Conservation (phyloP, 768 basidiomycete genomes). For the Cyathus striatus region DNA sequence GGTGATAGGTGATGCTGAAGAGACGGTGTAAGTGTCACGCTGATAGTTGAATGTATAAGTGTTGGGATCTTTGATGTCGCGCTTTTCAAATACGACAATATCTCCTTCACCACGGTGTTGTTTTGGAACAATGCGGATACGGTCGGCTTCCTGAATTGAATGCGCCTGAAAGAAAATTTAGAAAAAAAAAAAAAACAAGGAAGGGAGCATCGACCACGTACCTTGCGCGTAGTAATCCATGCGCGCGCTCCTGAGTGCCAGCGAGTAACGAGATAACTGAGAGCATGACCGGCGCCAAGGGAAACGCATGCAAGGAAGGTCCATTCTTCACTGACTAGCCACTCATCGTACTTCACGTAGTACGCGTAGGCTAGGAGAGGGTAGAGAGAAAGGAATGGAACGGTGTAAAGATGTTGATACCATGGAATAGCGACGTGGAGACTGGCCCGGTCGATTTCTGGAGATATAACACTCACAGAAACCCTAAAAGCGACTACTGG, state of each 20-base stretch:
- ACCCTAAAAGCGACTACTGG: slow-evolving; percentile 27
- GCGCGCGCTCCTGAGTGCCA: slow-evolving; percentile 84
- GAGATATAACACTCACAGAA: slow-evolving; percentile 50
- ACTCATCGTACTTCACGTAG: slow-evolving; percentile 84
- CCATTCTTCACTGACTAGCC: slow-evolving; percentile 95
- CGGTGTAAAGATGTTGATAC: slow-evolving; percentile 66
- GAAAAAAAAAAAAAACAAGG: neutral
- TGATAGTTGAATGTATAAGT: slow-evolving; percentile 92
- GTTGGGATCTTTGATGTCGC: slow-evolving; percentile 44
- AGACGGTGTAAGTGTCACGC: slow-evolving; percentile 83
- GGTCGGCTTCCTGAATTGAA: slow-evolving; percentile 68
- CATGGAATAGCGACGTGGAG: slow-evolving; percentile 65
- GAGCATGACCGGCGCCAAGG: slow-evolving; percentile 82
- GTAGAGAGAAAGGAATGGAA: slow-evolving; percentile 78
- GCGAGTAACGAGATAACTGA: slow-evolving; percentile 86
- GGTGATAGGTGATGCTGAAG: slow-evolving; percentile 45
- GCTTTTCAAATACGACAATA: slow-evolving; percentile 74
- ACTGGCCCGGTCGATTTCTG: slow-evolving; percentile 64
- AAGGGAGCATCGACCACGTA: slow-evolving; percentile 18
- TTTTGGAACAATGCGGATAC: slow-evolving; percentile 76
- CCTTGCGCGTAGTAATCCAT: slow-evolving; percentile 75
- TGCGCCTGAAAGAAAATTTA: slow-evolving; percentile 37
- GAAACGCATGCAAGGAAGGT: slow-evolving; percentile 89
- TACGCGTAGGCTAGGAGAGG: slow-evolving; percentile 88
- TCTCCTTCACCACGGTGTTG: slow-evolving; percentile 85